Conservation (phyloP, 148 eudicot genomes). For the Simmondsia chinensis region DNA sequence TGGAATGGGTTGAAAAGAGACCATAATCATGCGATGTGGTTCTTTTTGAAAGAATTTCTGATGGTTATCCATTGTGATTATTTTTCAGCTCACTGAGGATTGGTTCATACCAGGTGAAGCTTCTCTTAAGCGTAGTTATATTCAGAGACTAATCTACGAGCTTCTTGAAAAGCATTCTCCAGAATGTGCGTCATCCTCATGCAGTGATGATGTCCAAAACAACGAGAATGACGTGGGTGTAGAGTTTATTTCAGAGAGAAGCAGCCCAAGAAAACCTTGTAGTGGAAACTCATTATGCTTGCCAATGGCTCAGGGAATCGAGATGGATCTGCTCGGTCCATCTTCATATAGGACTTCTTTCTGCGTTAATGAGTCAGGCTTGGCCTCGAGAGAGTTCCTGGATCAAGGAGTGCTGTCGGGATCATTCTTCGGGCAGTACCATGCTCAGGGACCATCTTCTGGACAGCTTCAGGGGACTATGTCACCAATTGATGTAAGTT, state of each 20-base stretch:
- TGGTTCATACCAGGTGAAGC: conserved; percentile 84
- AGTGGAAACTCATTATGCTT: conserved; percentile 25
- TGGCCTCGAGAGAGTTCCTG: conserved; percentile 39
- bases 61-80: background rate
- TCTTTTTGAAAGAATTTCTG: too few relatives aligned
- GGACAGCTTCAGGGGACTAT: conserved; percentile 24
- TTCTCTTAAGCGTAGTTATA: conserved; percentile 64
- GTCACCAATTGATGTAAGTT: conserved; percentile 41
- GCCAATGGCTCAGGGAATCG: conserved; percentile 36
- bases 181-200: conserved; percentile 25
- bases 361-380: conserved; percentile 27
- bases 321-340: conserved; percentile 35
- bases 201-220: conserved; percentile 16
- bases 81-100: conserved; percentile 58
- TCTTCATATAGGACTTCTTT: conserved; percentile 25
- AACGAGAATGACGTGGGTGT: conserved; percentile 26
- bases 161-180: conserved; percentile 38
- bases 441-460: conserved; percentile 29
- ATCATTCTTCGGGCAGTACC: conserved; percentile 23
- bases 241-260: conserved; percentile 30
- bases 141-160: conserved; percentile 57
- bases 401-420: conserved; percentile 23
- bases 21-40: too few relatives aligned
- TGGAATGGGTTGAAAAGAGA: too few relatives aligned
- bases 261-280: conserved; percentile 29